phyloP scores from a whole-genome alignment of 2,329 filamentous ascomycete species.

The Aspergillus caelatus region DNA sequence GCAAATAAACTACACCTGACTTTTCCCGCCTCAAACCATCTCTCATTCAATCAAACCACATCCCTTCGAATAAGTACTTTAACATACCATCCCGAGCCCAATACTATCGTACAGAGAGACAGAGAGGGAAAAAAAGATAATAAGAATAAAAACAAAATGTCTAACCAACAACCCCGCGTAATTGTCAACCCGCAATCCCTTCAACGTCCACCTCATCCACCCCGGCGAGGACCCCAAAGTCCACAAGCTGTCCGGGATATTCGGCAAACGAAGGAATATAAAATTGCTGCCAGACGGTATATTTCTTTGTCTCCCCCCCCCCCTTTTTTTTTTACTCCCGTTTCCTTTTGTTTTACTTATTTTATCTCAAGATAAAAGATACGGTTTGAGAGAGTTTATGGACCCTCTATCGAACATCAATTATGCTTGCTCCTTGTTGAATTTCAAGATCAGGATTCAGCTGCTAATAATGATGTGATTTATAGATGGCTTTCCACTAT shows the following conservation, averaged over 20 bases:
- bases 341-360: background rate
- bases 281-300: constrained; percentile 41
- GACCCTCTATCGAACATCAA: no score
- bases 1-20: background rate
- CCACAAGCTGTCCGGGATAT: constrained; percentile 31
- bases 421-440: no score
- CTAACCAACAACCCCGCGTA: constrained; percentile 20
- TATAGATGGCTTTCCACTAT: constrained; percentile 36
- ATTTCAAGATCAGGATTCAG: background rate
- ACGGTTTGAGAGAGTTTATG: background rate
- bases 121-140: background rate
- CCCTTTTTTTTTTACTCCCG: background rate
- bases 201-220: constrained; percentile 1
- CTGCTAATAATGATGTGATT: background rate
- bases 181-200: constrained; percentile 16
- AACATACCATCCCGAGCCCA: background rate
- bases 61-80: background rate
- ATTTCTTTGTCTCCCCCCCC: no score
- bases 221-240: constrained; percentile 7
- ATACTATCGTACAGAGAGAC: background rate
- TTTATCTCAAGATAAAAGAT: background rate
- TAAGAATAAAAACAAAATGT: constrained; percentile 9
- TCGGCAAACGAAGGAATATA: constrained; percentile 46
- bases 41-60: background rate
- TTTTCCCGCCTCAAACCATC: background rate